Evolutionary conservation across 192 early-diverging fungal species (phyloP).

Genomic region (Phlyctochytrium planicorne): DNA sequence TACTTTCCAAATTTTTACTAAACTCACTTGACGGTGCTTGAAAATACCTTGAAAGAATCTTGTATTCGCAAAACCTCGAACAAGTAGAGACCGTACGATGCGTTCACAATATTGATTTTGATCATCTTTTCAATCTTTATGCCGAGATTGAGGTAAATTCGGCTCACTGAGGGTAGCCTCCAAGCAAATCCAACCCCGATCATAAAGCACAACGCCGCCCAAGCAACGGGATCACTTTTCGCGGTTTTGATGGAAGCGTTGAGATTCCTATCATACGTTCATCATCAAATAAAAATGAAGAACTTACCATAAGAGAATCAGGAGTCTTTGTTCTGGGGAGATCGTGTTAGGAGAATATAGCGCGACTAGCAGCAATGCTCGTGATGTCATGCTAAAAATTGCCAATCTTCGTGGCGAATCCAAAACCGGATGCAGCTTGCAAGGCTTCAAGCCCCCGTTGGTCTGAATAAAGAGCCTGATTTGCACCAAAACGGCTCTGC

Average conservation of each 20-base stretch:
- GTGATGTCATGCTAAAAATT: not conserved
- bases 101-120: too few species aligned
- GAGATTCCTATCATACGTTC: not conserved
- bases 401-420: not conserved
- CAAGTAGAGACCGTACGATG: not conserved
- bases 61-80: not conserved
- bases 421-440: constrained; percentile 1
- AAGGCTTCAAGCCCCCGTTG: not conserved
- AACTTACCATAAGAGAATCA: constrained; percentile 6
- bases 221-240: not conserved
- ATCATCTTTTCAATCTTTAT: not conserved
- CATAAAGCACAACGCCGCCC: not conserved
- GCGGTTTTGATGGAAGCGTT: not conserved
- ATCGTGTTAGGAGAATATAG: not conserved
- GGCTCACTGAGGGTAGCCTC: not conserved
- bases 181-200: not conserved
- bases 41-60: too few species aligned
- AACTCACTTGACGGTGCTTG: too few species aligned
- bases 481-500: not conserved
- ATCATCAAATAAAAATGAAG: not conserved
- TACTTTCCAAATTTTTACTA: not conserved
- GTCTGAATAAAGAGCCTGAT: not conserved
- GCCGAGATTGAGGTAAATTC: not conserved
- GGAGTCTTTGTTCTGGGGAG: not conserved
- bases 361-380: not conserved